Evolutionary conservation across 2,329 filamentous ascomycete genomes (phyloP).

Genomic region (Fusarium sacchari): DNA sequence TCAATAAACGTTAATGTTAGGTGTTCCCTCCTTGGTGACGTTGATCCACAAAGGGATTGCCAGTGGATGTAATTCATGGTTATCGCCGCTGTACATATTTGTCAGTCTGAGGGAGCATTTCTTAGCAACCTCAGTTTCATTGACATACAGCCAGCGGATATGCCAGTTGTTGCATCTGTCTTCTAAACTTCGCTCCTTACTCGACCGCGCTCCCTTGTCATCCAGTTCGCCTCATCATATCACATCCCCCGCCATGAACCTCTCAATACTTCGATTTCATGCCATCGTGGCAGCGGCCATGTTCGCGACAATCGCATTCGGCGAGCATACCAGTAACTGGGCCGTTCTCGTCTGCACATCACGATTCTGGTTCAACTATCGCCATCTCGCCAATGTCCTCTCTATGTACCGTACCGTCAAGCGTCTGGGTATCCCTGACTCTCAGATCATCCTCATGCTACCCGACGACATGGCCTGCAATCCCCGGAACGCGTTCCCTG

Average conservation of each 20-base stretch:
- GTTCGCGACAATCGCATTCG: constrained; percentile 59
- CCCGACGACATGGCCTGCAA: constrained; percentile 99
- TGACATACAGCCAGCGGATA: constrained; percentile 18
- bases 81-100: constrained; percentile 35
- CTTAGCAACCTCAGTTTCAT: constrained; percentile 25
- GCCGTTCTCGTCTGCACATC: constrained; percentile 98
- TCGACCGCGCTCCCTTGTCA: constrained; percentile 11
- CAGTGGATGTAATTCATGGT: constrained; percentile 24
- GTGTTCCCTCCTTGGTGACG: constrained; percentile 36
- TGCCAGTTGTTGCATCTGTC: constrained; percentile 24
- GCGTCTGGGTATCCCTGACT: constrained; percentile 95
- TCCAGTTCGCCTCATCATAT: constrained; percentile 7
- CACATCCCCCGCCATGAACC: constrained; percentile 57
- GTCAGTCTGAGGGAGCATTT: constrained; percentile 37
- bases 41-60: constrained; percentile 32
- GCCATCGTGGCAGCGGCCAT: constrained; percentile 60
- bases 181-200: constrained; percentile 20
- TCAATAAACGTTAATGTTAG: not conserved
- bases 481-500: constrained; percentile 96
- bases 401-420: constrained; percentile 98
- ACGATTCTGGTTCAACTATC: constrained; percentile 99
- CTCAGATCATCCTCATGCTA: constrained; percentile 99
- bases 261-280: constrained; percentile 57
- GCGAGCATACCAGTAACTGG: constrained; percentile 98
- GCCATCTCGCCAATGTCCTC: constrained; percentile 96